Evolutionary conservation across 1,284 basidiomycete species (phyloP), one percentile per base, ranked within the genome.

Genomic region (Porogramme epimiltina): DNA sequence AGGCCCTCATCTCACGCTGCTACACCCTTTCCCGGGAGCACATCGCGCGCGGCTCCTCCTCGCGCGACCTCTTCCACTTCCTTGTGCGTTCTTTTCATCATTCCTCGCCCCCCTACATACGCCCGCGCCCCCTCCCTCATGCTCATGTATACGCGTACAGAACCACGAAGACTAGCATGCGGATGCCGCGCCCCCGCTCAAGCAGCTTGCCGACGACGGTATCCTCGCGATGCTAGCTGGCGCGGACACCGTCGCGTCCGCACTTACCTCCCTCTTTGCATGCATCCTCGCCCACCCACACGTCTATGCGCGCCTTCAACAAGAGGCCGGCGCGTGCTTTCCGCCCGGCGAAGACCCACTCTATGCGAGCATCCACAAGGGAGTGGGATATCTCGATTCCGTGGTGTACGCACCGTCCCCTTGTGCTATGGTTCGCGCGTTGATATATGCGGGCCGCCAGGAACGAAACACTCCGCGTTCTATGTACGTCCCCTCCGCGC

Each of bases 401-500:
- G 52, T 57, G n/a, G 63, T 69, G 67, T 68, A 41, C 39, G 65
- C 59, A n/a, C 23, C 4, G 13, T 22, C 3, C 25, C 4, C 16
- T 19, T 1, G 5, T 10, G 9, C 10, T 39, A 3, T 18, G 19
- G 2, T 34, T 3, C 25, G 1, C 54, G 37, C 63, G 55, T 6
- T 31, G 4, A 8, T 9, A 3, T 20, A 22, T 43, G 2, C 16
- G 34, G n/a, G 8, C 34, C 9, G 3, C n/a, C 61, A 87, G 84
- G 49, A 82, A 84, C 42, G 85, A 87, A 63, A 64, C 74, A 0
- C 60, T 87, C 42, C 73, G 85, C 38, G 66, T 16, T 24, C 36
- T 22, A 36, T 39, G 42, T 49, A 22, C 13, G 42, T 31, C 33
- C 23, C 18, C 54, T 53, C 8, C 28, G 46, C 51, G 34, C 24